phyloP scores from a whole-genome alignment of 1,284 basidiomycete species.

The Lentinus polychrous region DNA sequence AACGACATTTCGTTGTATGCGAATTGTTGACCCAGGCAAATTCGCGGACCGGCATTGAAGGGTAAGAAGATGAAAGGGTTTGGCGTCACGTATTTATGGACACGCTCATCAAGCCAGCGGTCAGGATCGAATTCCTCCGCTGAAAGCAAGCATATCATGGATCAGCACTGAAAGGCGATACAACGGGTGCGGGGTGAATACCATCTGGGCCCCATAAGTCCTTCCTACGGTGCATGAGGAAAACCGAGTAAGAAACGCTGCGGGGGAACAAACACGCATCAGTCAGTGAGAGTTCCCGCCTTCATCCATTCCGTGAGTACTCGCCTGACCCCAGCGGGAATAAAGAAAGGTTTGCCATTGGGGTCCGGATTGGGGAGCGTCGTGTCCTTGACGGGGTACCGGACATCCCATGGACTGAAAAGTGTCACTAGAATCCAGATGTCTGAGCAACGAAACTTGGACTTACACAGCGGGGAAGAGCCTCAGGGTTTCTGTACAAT shows the following conservation, averaged over 20 bases:
- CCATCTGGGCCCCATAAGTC: constrained; percentile 26
- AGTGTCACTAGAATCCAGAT: constrained; percentile 5
- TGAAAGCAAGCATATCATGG: constrained; percentile 15
- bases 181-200: not conserved
- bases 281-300: too few relatives aligned
- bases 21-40: constrained; percentile 54
- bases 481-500: constrained; percentile 22
- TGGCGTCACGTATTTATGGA: constrained; percentile 40
- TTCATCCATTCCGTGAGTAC: constrained; percentile 1
- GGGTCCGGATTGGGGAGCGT: not conserved
- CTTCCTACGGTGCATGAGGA: constrained; percentile 23
- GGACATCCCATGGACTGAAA: constrained; percentile 20
- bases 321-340: constrained; percentile 18
- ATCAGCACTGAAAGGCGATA: constrained; percentile 19
- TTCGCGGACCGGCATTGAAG: constrained; percentile 52
- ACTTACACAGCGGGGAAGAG: constrained; percentile 30
- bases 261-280: not conserved
- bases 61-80: constrained; percentile 58
- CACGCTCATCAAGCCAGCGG: constrained; percentile 47
- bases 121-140: constrained; percentile 52
- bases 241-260: constrained; percentile 20
- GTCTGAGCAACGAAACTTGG: not conserved
- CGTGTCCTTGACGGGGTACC: constrained; percentile 7
- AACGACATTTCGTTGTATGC: constrained; percentile 39
- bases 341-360: constrained; percentile 17